These are phyloP conservation scores for Boechera stricta DNA, from an alignment of 345 rosid species.

Conservation along the genomic window DNA sequence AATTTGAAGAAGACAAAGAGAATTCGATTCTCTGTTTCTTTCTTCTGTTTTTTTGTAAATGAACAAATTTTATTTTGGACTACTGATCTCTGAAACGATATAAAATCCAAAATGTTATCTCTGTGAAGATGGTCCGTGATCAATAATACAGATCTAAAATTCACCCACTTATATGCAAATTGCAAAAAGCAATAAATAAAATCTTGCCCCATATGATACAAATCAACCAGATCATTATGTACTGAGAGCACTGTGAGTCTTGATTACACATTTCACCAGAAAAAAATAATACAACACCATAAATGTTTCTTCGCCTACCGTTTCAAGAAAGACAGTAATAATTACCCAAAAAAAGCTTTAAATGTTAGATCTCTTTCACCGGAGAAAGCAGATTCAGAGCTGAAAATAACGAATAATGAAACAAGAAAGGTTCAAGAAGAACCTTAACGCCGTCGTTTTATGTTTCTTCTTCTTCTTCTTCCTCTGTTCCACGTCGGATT, in stretches of 20 bases:
- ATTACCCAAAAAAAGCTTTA: conserved; percentile 23
- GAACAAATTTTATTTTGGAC: not conserved
- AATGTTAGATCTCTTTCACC: conserved; percentile 27
- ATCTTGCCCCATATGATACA: conserved; percentile 11
- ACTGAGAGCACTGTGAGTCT: conserved; percentile 23
- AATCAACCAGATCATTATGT: conserved; percentile 27
- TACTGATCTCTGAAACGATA: not conserved
- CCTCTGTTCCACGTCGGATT: conserved; percentile 41
- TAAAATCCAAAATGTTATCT: conserved; percentile 26
- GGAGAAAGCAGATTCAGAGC: conserved; percentile 32
- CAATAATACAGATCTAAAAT: conserved; percentile 22
- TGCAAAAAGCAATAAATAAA: conserved; percentile 22
- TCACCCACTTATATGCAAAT: conserved; percentile 29
- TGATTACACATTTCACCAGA: not conserved
- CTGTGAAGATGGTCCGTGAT: conserved; percentile 23
- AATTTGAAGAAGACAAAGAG: conserved; percentile 30
- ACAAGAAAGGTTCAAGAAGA: conserved; percentile 45
- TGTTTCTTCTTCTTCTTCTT: conserved; percentile 33
- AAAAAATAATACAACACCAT: conserved; percentile 2
- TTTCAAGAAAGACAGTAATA: conserved; percentile 27
- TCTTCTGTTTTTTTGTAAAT: not conserved
- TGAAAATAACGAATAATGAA: conserved; percentile 31
- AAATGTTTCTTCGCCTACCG: conserved; percentile 34
- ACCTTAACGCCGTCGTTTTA: conserved; percentile 7
- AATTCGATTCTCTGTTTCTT: not conserved